A percentile compares a stretch with the other conserved stretches of the same genome.
Conservation (phyloP, 257 asterid species). For the Nicotiana paniculata region DNA sequence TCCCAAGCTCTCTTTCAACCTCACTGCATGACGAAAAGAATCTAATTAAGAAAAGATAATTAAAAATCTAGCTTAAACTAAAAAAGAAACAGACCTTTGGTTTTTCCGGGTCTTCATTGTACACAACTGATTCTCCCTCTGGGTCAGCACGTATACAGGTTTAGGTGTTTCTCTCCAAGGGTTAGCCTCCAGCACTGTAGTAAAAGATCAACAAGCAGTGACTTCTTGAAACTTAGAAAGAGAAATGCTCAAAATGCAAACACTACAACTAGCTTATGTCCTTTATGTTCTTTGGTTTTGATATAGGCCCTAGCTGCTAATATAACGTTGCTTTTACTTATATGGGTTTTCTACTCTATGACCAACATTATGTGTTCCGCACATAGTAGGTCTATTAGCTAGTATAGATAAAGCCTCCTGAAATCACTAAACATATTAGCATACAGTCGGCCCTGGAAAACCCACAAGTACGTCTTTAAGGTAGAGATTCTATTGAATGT, state of each 20-base stretch:
- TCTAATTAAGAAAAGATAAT: constrained; percentile 7
- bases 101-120: constrained; percentile 88
- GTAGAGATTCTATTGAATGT: not conserved
- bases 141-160: constrained; percentile 87
- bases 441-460: not conserved
- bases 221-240: not conserved
- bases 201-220: not conserved
- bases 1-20: constrained; percentile 83
- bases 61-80: not conserved
- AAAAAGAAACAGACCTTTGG: constrained; percentile 46
- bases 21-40: constrained; percentile 50
- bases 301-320: not conserved
- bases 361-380: not conserved
- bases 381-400: not conserved
- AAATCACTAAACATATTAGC: not conserved
- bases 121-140: constrained; percentile 81
- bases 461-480: not conserved
- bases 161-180: constrained; percentile 93
- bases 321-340: not conserved
- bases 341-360: not conserved
- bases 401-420: not conserved
- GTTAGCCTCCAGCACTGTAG: constrained; percentile 77
- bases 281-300: not conserved
- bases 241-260: not conserved
- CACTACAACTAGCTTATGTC: not conserved